These are phyloP conservation scores for Botrytis byssoidea DNA, from an alignment of 2,329 filamentous ascomycete species.

Conservation along the genomic window DNA sequence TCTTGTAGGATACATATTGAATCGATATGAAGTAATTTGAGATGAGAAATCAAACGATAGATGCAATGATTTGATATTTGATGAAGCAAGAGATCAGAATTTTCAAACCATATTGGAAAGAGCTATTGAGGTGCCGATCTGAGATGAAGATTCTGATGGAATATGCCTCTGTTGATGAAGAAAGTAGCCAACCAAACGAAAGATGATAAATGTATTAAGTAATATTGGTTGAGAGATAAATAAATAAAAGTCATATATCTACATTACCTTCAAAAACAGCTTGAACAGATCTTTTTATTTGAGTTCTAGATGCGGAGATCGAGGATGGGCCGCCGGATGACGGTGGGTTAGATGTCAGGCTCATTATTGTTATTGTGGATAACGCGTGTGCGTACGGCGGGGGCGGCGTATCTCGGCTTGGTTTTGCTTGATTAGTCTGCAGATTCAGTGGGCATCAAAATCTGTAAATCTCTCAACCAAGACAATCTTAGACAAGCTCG, in stretches of 20 bases:
- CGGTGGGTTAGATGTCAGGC: conserved; percentile 39
- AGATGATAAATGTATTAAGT: conserved; percentile 20
- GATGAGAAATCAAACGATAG: conserved; percentile 7
- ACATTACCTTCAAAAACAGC: conserved; percentile 58
- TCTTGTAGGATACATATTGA: conserved; percentile 36
- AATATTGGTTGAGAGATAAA: conserved; percentile 15
- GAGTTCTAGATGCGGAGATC: conserved; percentile 41
- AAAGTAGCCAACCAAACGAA: conserved; percentile 1
- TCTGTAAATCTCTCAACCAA: conserved; percentile 2
- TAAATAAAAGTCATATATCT: neutral
- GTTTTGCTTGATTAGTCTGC: conserved; percentile 4
- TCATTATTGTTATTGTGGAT: conserved; percentile 28
- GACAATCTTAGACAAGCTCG: conserved; percentile 13
- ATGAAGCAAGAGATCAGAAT: conserved; percentile 18
- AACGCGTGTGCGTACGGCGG: conserved; percentile 17
- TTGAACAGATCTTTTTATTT: conserved; percentile 59
- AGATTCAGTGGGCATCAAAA: neutral
- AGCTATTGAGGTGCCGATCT: conserved; percentile 3
- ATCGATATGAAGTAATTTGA: conserved; percentile 20
- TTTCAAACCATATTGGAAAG: conserved; percentile 9
- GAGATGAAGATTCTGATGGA: neutral
- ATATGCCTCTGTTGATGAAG: neutral
- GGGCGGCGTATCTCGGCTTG: conserved; percentile 10
- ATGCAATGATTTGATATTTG: conserved; percentile 27
- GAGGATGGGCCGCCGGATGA: conserved; percentile 38